Evolutionary conservation across 1,284 basidiomycete species (phyloP).

Genomic region (Meira miltonrushii): DNA sequence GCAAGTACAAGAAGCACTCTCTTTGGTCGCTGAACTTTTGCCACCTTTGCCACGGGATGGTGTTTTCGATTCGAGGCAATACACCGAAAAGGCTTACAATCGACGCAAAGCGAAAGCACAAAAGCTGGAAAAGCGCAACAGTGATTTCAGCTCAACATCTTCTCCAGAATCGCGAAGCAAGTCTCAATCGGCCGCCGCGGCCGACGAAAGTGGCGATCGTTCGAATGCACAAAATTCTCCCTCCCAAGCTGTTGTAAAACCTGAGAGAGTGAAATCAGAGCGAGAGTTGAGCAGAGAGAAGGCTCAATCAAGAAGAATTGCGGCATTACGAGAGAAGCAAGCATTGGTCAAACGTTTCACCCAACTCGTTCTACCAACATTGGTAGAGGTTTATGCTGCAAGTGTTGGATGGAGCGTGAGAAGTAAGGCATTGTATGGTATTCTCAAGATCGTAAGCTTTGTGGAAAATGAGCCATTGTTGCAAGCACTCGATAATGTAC

Average conservation of each 20-base stretch:
- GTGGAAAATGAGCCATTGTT: slow-evolving; percentile 36
- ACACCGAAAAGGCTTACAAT: slow-evolving; percentile 76
- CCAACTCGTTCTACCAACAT: slow-evolving; percentile 43
- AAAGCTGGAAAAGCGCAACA: slow-evolving; percentile 7
- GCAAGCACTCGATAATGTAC: slow-evolving; percentile 37
- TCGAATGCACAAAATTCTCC: neutral
- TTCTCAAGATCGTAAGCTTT: slow-evolving; percentile 48
- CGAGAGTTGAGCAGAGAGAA: slow-evolving; percentile 31
- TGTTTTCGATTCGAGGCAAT: slow-evolving; percentile 82
- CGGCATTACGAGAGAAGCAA: slow-evolving; percentile 35
- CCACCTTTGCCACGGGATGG: slow-evolving; percentile 63
- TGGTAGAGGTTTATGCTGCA: slow-evolving; percentile 48
- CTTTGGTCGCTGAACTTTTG: slow-evolving; percentile 42
- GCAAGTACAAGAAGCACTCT: slow-evolving; percentile 48
- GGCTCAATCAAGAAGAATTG: slow-evolving; percentile 33
- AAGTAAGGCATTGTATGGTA: slow-evolving; percentile 36
- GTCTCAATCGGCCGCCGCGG: neutral
- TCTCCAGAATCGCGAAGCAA: neutral
- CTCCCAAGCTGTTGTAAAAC: slow-evolving; percentile 17
- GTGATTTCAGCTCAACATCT: neutral
- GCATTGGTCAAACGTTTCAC: slow-evolving; percentile 42
- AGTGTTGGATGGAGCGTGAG: slow-evolving; percentile 40
- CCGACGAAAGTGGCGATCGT: slow-evolving; percentile 14
- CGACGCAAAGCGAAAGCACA: slow-evolving; percentile 17
- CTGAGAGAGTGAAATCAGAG: slow-evolving; percentile 24